phyloP scores from a whole-genome alignment of 1,284 basidiomycete species.

The Ustilago tritici region DNA sequence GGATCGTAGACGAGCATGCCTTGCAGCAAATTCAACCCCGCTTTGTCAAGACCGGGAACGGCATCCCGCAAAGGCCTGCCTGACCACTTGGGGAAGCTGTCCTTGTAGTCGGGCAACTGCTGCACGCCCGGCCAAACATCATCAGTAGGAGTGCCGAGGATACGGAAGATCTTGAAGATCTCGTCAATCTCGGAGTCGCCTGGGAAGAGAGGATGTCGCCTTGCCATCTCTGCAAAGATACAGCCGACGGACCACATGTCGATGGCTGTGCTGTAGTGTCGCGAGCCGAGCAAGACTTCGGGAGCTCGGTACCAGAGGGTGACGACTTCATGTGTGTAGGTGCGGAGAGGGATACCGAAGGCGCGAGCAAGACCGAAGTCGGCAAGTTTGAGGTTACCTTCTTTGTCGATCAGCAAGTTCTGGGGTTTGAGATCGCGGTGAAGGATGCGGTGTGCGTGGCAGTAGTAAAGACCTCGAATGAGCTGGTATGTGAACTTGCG shows the following conservation, averaged over 20 bases:
- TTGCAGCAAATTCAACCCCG: conserved; percentile 70
- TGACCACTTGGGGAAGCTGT: conserved; percentile 95
- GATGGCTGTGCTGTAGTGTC: conserved; percentile 93
- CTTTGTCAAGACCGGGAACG: conserved; percentile 50
- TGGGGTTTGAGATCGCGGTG: conserved; percentile 98
- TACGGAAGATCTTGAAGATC: conserved; percentile 94
- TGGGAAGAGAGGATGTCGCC: conserved; percentile 92
- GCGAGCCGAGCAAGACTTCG: conserved; percentile 92
- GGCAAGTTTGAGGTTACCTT: conserved; percentile 74
- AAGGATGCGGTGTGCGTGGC: conserved; percentile 94
- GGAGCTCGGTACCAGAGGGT: conserved; percentile 99
- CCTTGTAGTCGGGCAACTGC: conserved; percentile 92
- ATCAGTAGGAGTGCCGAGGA: conserved; percentile 89
- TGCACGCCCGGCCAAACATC: conserved; percentile 91
- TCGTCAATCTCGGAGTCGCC: conserved; percentile 99
- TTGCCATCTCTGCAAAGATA: conserved; percentile 89
- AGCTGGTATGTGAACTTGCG: conserved; percentile 94
- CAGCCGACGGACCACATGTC: conserved; percentile 99
- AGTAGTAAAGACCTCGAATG: conserved; percentile 88
- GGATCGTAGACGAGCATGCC: conserved; percentile 92
- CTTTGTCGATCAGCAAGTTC: conserved; percentile 91
- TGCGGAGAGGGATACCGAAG: conserved; percentile 96
- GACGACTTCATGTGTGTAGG: conserved; percentile 97
- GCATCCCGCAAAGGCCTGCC: conserved; percentile 75
- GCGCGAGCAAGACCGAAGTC: conserved; percentile 97